phyloP scores from a whole-genome alignment of 768 basidiomycete species.

The Solioccasus polychromus region DNA sequence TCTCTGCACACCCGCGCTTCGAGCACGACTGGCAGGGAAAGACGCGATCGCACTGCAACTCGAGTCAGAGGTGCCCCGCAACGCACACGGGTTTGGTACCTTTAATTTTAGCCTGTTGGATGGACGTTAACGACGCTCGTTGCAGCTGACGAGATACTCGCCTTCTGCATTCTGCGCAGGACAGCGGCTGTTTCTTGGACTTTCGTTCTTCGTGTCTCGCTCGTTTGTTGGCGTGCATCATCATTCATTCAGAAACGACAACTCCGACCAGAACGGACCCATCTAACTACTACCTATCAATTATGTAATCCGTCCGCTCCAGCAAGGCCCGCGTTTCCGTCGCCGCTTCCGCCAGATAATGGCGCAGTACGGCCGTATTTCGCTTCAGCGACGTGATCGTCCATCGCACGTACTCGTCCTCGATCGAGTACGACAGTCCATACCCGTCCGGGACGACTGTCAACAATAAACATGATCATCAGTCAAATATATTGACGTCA shows the following conservation, averaged over 20 bases:
- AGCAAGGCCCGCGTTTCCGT: constrained; percentile 75
- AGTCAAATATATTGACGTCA: not conserved
- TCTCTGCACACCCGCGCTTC: constrained; percentile 61
- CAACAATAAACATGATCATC: constrained; percentile 4
- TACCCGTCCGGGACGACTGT: constrained; percentile 89
- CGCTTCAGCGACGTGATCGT: constrained; percentile 76
- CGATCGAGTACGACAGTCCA: constrained; percentile 89
- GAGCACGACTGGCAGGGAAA: constrained; percentile 68
- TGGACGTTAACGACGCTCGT: not conserved
- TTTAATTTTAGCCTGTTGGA: constrained; percentile 49
- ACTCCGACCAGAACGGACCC: constrained; percentile 28
- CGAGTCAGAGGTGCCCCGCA: too few relatives aligned
- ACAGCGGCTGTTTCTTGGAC: constrained; percentile 45
- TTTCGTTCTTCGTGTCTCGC: constrained; percentile 36
- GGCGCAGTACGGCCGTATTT: constrained; percentile 51
- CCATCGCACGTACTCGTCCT: constrained; percentile 82
- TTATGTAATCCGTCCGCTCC: constrained; percentile 43
- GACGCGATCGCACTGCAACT: constrained; percentile 55
- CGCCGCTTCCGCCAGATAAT: constrained; percentile 78
- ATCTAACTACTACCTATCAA: constrained; percentile 17
- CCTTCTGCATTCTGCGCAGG: constrained; percentile 65
- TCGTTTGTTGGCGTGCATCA: constrained; percentile 39
- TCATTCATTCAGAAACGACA: constrained; percentile 10
- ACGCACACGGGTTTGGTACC: too few relatives aligned
- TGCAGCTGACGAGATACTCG: constrained; percentile 22